phyloP scores from a whole-genome alignment of 192 early-diverging fungal species.

The Borealophlyctis nickersoniae region DNA sequence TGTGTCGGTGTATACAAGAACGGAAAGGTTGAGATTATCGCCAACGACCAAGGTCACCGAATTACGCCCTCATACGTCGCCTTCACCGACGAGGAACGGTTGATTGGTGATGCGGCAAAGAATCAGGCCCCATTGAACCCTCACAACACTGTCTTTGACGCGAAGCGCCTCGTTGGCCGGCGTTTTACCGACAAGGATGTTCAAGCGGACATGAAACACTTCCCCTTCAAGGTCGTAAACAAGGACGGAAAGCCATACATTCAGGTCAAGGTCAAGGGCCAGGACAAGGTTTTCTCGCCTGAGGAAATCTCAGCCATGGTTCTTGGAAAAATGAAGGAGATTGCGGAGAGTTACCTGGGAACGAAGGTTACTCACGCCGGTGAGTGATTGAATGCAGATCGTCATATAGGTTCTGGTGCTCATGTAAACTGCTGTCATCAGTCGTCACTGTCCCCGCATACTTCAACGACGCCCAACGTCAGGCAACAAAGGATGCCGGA shows the following conservation, averaged over 20 bases:
- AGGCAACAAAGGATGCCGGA: constrained; percentile 91
- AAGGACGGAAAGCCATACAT: constrained; percentile 82
- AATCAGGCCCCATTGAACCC: constrained; percentile 90
- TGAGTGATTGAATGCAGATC: constrained; percentile 9
- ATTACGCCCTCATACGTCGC: constrained; percentile 94
- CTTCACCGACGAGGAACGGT: constrained; percentile 87
- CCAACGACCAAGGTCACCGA: constrained; percentile 93
- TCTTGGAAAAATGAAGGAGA: constrained; percentile 91
- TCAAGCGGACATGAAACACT: constrained; percentile 91
- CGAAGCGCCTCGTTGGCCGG: constrained; percentile 89
- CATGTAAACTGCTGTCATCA: neutral
- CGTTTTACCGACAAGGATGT: constrained; percentile 87
- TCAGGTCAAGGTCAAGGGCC: constrained; percentile 81
- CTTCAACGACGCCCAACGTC: constrained; percentile 94
- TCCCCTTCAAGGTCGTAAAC: constrained; percentile 85
- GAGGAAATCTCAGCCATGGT: constrained; percentile 99
- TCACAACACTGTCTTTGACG: constrained; percentile 86
- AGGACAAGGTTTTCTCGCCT: constrained; percentile 79
- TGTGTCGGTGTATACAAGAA: constrained; percentile 94
- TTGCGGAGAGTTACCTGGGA: constrained; percentile 83
- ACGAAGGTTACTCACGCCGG: constrained; percentile 81
- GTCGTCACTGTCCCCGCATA: constrained; percentile 98
- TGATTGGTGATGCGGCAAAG: constrained; percentile 93
- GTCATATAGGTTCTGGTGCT: neutral
- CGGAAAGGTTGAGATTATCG: constrained; percentile 95